These are phyloP conservation scores for Arabis hirsuta DNA, from an alignment of 345 rosid species.

Conservation along the genomic window DNA sequence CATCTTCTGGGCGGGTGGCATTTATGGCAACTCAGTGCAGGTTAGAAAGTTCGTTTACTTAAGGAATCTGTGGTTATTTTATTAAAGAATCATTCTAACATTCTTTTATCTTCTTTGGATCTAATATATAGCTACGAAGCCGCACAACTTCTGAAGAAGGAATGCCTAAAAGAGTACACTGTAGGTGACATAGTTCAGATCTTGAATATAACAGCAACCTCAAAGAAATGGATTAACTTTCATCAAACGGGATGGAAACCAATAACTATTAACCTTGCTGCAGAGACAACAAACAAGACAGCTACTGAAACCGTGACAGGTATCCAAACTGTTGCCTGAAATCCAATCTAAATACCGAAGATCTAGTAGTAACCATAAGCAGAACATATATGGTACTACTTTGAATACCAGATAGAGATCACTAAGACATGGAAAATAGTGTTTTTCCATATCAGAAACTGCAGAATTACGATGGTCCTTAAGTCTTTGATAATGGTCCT, in stretches of 20 bases:
- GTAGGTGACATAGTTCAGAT: conserved; percentile 73
- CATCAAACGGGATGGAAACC: conserved; percentile 86
- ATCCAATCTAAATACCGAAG: conserved; percentile 22
- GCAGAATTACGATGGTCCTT: conserved; percentile 33
- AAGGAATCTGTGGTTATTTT: neutral
- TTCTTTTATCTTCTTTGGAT: conserved; percentile 15
- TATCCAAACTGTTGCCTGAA: conserved; percentile 35
- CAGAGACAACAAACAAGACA: conserved; percentile 38
- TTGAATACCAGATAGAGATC: conserved; percentile 15
- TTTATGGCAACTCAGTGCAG: conserved; percentile 70
- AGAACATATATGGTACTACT: conserved; percentile 23
- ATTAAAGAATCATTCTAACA: neutral
- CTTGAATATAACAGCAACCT: conserved; percentile 59
- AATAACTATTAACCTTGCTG: conserved; percentile 53
- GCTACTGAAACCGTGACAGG: conserved; percentile 39
- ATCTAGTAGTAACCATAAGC: conserved; percentile 26
- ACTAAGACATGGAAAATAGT: conserved; percentile 36
- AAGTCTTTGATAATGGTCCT: conserved; percentile 23
- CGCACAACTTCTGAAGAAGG: conserved; percentile 58
- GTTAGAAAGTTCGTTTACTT: conserved; percentile 43
- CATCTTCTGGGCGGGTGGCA: conserved; percentile 59
- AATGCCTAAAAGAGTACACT: conserved; percentile 62
- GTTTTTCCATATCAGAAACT: conserved; percentile 37
- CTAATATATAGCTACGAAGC: conserved; percentile 71
- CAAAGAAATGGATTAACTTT: conserved; percentile 71